A percentile compares a stretch with the other conserved stretches of the same genome.
phyloP scores from a whole-genome alignment of 805 yeast genomes.

The Yamadazyma tumulicola region DNA sequence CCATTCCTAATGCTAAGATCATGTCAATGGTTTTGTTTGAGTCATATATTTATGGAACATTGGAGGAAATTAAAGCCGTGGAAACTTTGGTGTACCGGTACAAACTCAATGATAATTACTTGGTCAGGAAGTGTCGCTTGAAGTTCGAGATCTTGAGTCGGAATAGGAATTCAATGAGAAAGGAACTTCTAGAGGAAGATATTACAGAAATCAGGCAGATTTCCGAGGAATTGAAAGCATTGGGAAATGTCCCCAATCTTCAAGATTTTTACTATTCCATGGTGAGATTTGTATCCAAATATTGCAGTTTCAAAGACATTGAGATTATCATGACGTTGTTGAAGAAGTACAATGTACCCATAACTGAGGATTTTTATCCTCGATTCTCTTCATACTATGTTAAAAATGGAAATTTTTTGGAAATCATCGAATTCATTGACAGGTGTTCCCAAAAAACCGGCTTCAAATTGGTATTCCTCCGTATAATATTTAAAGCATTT shows the following conservation, averaged over 20 bases:
- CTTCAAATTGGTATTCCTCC: constrained; percentile 22
- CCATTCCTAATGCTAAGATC: constrained; percentile 23
- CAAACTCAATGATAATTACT: constrained; percentile 19
- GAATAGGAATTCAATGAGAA: constrained; percentile 22
- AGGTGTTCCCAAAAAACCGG: constrained; percentile 6
- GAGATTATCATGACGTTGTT: constrained; percentile 23
- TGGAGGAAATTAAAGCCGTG: constrained; percentile 21
- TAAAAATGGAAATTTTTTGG: constrained; percentile 25
- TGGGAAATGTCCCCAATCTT: constrained; percentile 3
- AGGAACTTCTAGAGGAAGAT: constrained; percentile 23
- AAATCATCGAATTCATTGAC: constrained; percentile 23
- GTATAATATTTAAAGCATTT: constrained; percentile 24
- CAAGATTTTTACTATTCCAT: constrained; percentile 24
- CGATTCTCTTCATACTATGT: constrained; percentile 25
- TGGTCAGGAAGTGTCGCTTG: constrained; percentile 20
- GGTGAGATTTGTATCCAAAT: constrained; percentile 25
- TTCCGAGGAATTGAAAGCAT: not conserved
- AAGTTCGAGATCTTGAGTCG: constrained; percentile 24
- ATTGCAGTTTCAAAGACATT: constrained; percentile 24
- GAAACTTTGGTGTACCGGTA: constrained; percentile 17
- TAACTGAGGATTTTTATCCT: constrained; percentile 19
- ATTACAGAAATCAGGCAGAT: constrained; percentile 16
- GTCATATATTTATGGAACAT: constrained; percentile 26
- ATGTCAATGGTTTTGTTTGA: constrained; percentile 26
- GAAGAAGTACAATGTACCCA: constrained; percentile 20